phyloP scores from a whole-genome alignment of 768 basidiomycete genomes.

The Lentinula detonsa region DNA sequence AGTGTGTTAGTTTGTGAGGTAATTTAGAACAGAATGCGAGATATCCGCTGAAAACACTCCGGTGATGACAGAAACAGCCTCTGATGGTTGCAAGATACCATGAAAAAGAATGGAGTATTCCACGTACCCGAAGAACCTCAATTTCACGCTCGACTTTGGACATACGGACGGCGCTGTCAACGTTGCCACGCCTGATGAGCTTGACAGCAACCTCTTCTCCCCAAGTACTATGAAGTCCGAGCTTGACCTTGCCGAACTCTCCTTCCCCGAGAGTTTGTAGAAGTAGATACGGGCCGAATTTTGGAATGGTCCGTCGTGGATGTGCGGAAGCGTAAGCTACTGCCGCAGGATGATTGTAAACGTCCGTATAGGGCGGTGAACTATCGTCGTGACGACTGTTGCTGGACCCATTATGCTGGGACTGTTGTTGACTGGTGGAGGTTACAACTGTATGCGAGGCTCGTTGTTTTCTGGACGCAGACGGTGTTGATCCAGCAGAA shows the following conservation, averaged over 20 bases:
- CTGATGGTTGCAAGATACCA: background rate
- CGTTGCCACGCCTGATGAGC: slow-evolving; percentile 87
- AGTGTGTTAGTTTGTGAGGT: slow-evolving; percentile 10
- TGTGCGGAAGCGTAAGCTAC: slow-evolving; percentile 79
- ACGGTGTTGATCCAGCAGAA: slow-evolving; percentile 30
- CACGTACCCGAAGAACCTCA: slow-evolving; percentile 85
- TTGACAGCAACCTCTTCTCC: slow-evolving; percentile 99
- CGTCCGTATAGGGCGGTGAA: slow-evolving; percentile 54
- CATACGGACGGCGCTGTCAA: slow-evolving; percentile 81
- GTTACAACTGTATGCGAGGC: slow-evolving; percentile 71
- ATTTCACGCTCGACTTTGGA: slow-evolving; percentile 98
- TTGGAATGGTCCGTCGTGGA: slow-evolving; percentile 80
- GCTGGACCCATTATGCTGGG: slow-evolving; percentile 20
- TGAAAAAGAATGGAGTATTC: background rate
- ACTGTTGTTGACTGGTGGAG: slow-evolving; percentile 31
- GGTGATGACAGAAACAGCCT: background rate
- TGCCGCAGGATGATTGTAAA: slow-evolving; percentile 81
- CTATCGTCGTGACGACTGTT: slow-evolving; percentile 32
- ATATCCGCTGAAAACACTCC: background rate
- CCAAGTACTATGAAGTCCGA: slow-evolving; percentile 91
- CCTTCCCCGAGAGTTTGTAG: slow-evolving; percentile 97
- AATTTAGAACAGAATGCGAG: background rate
- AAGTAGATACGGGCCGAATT: slow-evolving; percentile 93
- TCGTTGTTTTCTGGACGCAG: slow-evolving; percentile 51
- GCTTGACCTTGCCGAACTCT: slow-evolving; percentile 98